phyloP scores from a whole-genome alignment of 192 early-diverging fungal species.

The Haplosporangium gracile region DNA sequence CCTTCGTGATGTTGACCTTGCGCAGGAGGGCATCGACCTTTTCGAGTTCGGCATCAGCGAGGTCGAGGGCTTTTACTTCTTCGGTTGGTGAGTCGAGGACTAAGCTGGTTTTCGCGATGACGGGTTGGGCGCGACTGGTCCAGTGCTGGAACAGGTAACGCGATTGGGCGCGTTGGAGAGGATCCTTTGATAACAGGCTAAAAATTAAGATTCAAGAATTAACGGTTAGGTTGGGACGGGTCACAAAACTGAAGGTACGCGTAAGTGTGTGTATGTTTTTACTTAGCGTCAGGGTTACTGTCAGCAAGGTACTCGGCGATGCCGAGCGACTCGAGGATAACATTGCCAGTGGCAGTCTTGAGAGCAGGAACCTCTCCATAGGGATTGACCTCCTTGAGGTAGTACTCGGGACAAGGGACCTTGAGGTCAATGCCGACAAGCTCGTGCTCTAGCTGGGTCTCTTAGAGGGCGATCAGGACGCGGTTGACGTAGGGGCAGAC shows the following conservation, averaged over 20 bases:
- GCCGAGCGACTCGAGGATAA: conserved; percentile 72
- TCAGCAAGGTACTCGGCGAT: conserved; percentile 73
- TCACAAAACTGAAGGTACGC: background rate
- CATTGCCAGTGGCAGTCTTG: conserved; percentile 48
- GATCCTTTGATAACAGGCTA: conserved; percentile 56
- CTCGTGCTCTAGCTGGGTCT: conserved; percentile 60
- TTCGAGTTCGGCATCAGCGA: background rate
- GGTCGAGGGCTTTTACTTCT: background rate
- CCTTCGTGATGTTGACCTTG: background rate
- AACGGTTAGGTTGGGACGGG: background rate
- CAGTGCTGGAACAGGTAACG: conserved; percentile 55
- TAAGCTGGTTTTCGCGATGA: conserved; percentile 11
- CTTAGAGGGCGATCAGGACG: conserved; percentile 66
- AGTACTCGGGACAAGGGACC: conserved; percentile 9
- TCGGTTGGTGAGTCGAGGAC: conserved; percentile 14
- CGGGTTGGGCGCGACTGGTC: conserved; percentile 1
- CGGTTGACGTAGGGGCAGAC: conserved; percentile 75
- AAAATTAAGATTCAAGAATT: too few relatives aligned
- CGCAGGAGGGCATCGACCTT: conserved; percentile 2
- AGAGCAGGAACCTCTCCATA: conserved; percentile 73
- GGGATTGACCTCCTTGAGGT: conserved; percentile 67
- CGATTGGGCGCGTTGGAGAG: conserved; percentile 46
- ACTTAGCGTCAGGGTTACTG: conserved; percentile 62
- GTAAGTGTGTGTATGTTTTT: conserved; percentile 20
- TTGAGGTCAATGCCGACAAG: conserved; percentile 70